A percentile compares a stretch with the other conserved stretches of the same genome.
These are phyloP conservation scores for Malus hybrid DNA, from an alignment of 331 rosid genomes.

Conservation along the genomic window DNA sequence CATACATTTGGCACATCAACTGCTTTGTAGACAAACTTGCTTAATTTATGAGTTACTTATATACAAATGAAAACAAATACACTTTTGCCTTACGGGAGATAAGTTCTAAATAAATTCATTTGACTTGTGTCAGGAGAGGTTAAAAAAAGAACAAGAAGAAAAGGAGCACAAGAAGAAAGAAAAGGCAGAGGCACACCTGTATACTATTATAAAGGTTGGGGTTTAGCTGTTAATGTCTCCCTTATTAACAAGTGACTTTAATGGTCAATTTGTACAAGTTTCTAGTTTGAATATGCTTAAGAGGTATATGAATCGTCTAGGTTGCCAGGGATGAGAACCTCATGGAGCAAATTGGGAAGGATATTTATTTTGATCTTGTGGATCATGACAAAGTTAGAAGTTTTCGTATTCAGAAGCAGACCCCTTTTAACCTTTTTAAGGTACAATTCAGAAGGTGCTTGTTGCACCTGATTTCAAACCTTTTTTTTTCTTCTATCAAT, in stretches of 20 bases:
- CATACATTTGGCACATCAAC: background rate
- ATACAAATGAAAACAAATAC: background rate
- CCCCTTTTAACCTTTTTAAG: constrained; percentile 65
- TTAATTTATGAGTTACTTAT: background rate
- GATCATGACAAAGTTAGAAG: constrained; percentile 89
- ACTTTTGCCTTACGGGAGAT: constrained; percentile 1
- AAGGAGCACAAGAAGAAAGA: constrained; percentile 88
- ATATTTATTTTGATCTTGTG: constrained; percentile 84
- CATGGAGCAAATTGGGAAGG: constrained; percentile 72
- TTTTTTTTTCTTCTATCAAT: background rate
- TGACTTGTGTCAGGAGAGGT: constrained; percentile 62
- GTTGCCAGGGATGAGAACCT: constrained; percentile 83
- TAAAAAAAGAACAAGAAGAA: constrained; percentile 92
- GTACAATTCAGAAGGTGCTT: constrained; percentile 23
- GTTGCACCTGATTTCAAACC: background rate
- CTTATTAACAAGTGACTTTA: constrained; percentile 8
- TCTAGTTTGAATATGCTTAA: background rate
- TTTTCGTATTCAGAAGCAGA: constrained; percentile 85
- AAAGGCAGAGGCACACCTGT: constrained; percentile 91
- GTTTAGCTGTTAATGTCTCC: constrained; percentile 4
- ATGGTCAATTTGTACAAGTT: background rate
- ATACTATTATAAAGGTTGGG: constrained; percentile 83
- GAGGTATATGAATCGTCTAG: constrained; percentile 22
- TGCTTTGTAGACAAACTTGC: background rate
- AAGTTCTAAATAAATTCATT: background rate